Evolutionary conservation across 768 basidiomycete genomes (phyloP), one percentile per base, ranked within the genome.

Genomic region (Lactarius indigo): DNA sequence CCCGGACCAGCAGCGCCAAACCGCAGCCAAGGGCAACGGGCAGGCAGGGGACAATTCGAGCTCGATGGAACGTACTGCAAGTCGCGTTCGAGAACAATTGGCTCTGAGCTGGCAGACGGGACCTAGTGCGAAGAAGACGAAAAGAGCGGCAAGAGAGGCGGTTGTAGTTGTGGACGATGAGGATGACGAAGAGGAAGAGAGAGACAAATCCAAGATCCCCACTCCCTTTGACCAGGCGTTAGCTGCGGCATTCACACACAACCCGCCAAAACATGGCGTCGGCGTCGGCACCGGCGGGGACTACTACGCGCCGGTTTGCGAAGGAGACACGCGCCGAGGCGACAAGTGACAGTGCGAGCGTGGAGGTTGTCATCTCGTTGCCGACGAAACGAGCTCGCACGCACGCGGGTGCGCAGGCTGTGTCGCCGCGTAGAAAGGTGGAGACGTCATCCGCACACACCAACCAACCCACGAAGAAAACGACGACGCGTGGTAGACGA

Each of bases 41-140:
- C 57, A 30, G 5, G 50, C 31, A 1, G 64, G 56, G 31, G 54
- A 56, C 31, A 64, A 64, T 12, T 26, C 37, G 13, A 41, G 66
- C 20, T 9, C 62, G 26, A 23, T 5, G 2, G 55, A n/a, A 1
- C 5, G 62, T 42, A 2, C 61, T 68, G 23, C 57, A 60, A 12
- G 37, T 42, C 20, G 66, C 66, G 18, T 68, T 69, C 31, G 58
- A 42, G 26, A 62, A 63, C 10, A 67, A 69, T 8, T 55, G 44
- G n/a, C 33, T n/a, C 2, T 37, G 31, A 26, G 17, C 47, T 18
- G 26, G 65, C 18, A 28, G 44, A 12, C 44, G 31, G 30, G 44
- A 26, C 2, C n/a, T 26, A 61, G 44, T 26, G 50, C 1, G 23
- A 23, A 17, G 47, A 52, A 5, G 33, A 54, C 13, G 13, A 15